Percentiles rank a stretch among this genome's conserved stretches.
phyloP scores from a whole-genome alignment of 2,329 filamentous ascomycete species.

The Bretziella fagacearum region DNA sequence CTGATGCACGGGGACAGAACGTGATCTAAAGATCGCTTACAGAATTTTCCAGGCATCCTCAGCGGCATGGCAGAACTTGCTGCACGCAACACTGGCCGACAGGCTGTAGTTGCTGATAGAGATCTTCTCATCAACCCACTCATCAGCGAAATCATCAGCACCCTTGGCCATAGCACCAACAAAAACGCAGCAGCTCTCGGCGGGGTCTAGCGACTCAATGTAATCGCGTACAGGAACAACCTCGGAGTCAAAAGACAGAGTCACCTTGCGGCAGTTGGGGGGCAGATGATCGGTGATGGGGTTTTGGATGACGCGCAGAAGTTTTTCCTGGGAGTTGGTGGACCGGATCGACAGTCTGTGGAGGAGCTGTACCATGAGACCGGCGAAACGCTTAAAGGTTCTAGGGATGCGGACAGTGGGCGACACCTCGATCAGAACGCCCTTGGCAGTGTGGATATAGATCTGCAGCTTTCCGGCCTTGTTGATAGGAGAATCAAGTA shows the following conservation, averaged over 20 bases:
- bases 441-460: slow-evolving; percentile 95
- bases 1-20: not conserved
- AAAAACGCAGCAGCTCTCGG: slow-evolving; percentile 94
- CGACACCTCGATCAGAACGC: slow-evolving; percentile 92
- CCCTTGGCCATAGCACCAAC: slow-evolving; percentile 98
- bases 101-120: slow-evolving; percentile 97
- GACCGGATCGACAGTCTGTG: slow-evolving; percentile 92
- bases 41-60: slow-evolving; percentile 94
- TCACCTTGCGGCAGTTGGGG: slow-evolving; percentile 94
- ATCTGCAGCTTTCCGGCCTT: slow-evolving; percentile 96
- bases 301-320: slow-evolving; percentile 93
- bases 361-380: slow-evolving; percentile 94
- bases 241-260: slow-evolving; percentile 80
- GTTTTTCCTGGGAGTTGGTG: slow-evolving; percentile 92
- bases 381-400: slow-evolving; percentile 97
- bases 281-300: slow-evolving; percentile 94
- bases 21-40: slow-evolving; percentile 28
- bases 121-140: slow-evolving; percentile 90
- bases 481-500: slow-evolving; percentile 96
- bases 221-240: slow-evolving; percentile 82
- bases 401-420: slow-evolving; percentile 95
- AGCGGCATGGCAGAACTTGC: slow-evolving; percentile 97
- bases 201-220: slow-evolving; percentile 56
- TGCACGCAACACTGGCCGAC: slow-evolving; percentile 93
- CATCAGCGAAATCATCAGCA: slow-evolving; percentile 84